A percentile compares a stretch with the other conserved stretches of the same genome.
Conservation (phyloP, 2,329 filamentous ascomycete genomes). For the Colletotrichum sublineola region DNA sequence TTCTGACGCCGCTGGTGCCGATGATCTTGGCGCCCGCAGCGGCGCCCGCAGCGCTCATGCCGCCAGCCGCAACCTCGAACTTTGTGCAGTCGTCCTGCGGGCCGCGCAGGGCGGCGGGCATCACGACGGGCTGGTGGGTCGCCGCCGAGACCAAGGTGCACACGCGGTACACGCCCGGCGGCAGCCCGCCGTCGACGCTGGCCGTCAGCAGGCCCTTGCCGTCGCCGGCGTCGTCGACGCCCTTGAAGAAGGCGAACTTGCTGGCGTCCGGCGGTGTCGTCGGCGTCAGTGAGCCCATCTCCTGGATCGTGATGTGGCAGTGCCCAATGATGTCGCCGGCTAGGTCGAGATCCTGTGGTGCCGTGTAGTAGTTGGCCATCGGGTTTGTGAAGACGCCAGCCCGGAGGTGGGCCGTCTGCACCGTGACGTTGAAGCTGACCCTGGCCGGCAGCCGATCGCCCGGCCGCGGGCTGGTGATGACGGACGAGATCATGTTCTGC, state of each 20-base stretch:
- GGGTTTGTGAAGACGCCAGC: conserved; percentile 69
- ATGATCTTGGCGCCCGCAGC: not conserved
- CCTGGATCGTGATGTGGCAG: conserved; percentile 66
- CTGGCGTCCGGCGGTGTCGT: conserved; percentile 54
- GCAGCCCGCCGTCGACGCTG: conserved; percentile 60
- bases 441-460: conserved; percentile 55
- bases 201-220: conserved; percentile 60
- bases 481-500: conserved; percentile 66
- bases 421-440: conserved; percentile 60
- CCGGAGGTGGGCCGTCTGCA: conserved; percentile 63
- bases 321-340: conserved; percentile 58
- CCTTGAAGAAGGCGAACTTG: conserved; percentile 69
- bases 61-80: conserved; percentile 55
- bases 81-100: conserved; percentile 66
- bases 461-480: conserved; percentile 62
- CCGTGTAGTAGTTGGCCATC: conserved; percentile 65
- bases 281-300: conserved; percentile 55
- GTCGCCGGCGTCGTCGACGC: conserved; percentile 66
- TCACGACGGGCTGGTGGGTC: conserved; percentile 70
- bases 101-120: conserved; percentile 69
- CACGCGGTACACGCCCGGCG: conserved; percentile 62
- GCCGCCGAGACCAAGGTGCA: conserved; percentile 64
- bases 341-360: conserved; percentile 63
- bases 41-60: not conserved
- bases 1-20: not conserved